These are phyloP conservation scores for Ulmus americana DNA, from an alignment of 331 rosid species.

Conservation along the genomic window DNA sequence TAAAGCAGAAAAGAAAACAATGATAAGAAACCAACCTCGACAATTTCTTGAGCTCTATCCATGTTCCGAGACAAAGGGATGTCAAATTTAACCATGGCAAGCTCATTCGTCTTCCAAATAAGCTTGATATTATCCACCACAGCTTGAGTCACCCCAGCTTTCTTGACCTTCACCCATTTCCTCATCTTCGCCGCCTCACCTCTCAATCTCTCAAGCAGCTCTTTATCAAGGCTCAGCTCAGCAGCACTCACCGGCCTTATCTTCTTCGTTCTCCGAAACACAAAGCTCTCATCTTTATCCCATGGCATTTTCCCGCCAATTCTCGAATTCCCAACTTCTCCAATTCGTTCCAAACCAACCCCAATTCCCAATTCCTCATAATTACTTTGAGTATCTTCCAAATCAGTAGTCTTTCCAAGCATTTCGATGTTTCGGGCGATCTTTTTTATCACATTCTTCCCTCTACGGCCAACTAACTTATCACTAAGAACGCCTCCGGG, in stretches of 20 bases:
- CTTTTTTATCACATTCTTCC: conserved; percentile 42
- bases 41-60: conserved; percentile 81
- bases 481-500: conserved; percentile 28
- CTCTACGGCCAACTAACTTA: conserved; percentile 41
- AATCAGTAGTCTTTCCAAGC: conserved; percentile 29
- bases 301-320: conserved; percentile 56
- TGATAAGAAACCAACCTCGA: conserved; percentile 45
- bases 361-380: conserved; percentile 34
- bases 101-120: conserved; percentile 61
- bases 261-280: conserved; percentile 37
- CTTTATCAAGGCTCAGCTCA: conserved; percentile 53
- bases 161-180: conserved; percentile 76
- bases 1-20: background rate
- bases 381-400: conserved; percentile 26
- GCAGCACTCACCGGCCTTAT: conserved; percentile 40
- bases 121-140: conserved; percentile 53
- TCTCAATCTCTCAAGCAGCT: conserved; percentile 56
- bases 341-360: conserved; percentile 34
- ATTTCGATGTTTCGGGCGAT: conserved; percentile 46
- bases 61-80: conserved; percentile 70
- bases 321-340: conserved; percentile 19
- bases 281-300: conserved; percentile 55
- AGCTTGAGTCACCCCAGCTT: conserved; percentile 68
- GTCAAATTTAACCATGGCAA: conserved; percentile 69
- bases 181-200: conserved; percentile 55